Evolutionary conservation across 805 yeast species (phyloP).

Genomic region (Phaffomyces opuntiae): DNA sequence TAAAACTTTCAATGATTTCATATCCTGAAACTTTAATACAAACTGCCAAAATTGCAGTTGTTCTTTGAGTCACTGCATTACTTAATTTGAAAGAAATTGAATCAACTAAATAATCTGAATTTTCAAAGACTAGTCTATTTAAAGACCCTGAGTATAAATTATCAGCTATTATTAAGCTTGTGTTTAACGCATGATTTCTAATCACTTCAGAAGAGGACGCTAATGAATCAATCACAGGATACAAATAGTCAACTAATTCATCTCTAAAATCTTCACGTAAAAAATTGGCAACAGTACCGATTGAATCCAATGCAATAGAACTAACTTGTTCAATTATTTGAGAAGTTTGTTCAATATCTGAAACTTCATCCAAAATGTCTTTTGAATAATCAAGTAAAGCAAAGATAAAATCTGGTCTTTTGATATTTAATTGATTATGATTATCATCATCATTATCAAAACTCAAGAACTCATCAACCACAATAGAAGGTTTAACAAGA

Average conservation of each 20-base stretch:
- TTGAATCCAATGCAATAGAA: slow-evolving; percentile 38
- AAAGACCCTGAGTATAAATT: slow-evolving; percentile 52
- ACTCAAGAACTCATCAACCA: slow-evolving; percentile 23
- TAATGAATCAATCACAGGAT: slow-evolving; percentile 64
- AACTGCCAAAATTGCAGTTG: slow-evolving; percentile 63
- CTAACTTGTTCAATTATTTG: slow-evolving; percentile 11
- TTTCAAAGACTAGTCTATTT: slow-evolving; percentile 47
- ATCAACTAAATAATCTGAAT: slow-evolving; percentile 78
- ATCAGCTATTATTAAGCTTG: slow-evolving; percentile 44
- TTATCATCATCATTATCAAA: slow-evolving; percentile 22
- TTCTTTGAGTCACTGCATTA: slow-evolving; percentile 65
- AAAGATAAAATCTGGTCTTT: slow-evolving; percentile 23
- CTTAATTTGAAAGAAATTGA: slow-evolving; percentile 64
- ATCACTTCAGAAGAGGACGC: slow-evolving; percentile 46
- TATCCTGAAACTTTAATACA: slow-evolving; percentile 67
- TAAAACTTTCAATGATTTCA: slow-evolving; percentile 53
- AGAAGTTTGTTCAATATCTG: slow-evolving; percentile 15
- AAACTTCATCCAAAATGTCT: slow-evolving; percentile 31
- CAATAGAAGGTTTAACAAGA: slow-evolving; percentile 7
- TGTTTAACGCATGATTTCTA: slow-evolving; percentile 44
- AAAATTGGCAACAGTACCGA: slow-evolving; percentile 27
- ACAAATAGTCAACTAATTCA: slow-evolving; percentile 64
- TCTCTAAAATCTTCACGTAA: slow-evolving; percentile 26
- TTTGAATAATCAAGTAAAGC: slow-evolving; percentile 34
- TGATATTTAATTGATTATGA: slow-evolving; percentile 10